Evolutionary conservation across 768 basidiomycete species (phyloP).

Genomic region (Peribolospora kevripleyi): DNA sequence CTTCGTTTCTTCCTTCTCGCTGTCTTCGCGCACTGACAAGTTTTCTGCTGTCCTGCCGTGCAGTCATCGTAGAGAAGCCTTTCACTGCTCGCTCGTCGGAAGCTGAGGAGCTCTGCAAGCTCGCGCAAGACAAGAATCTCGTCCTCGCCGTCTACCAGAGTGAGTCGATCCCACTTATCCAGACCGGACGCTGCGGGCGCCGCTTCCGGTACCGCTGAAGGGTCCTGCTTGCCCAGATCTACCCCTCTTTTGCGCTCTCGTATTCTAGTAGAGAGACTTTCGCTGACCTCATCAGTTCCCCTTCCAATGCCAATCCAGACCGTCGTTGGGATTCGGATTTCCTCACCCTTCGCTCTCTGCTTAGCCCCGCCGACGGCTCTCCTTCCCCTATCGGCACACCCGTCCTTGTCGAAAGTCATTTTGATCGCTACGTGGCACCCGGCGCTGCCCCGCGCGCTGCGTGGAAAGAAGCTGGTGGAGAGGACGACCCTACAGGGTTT

Average conservation of each 20-base stretch:
- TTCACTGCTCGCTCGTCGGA: constrained; percentile 36
- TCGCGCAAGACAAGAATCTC: constrained; percentile 36
- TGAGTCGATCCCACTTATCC: constrained; percentile 1
- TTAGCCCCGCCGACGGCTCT: too few relatives aligned
- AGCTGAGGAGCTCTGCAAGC: constrained; percentile 33
- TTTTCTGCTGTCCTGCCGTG: constrained; percentile 11
- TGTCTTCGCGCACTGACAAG: background rate
- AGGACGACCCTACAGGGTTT: too few relatives aligned
- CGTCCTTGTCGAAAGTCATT: too few relatives aligned
- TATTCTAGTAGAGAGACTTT: background rate
- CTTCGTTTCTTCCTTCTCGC: background rate
- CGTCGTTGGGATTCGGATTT: constrained; percentile 60
- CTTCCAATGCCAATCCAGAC: constrained; percentile 18
- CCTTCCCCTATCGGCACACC: too few relatives aligned
- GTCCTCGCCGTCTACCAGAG: constrained; percentile 26
- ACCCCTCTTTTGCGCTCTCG: too few relatives aligned
- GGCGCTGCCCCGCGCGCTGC: too few relatives aligned
- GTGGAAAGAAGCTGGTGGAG: too few relatives aligned
- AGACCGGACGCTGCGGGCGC: background rate
- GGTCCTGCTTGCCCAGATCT: too few relatives aligned
- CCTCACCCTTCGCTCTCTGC: constrained; percentile 26
- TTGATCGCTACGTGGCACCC: too few relatives aligned
- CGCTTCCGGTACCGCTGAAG: background rate
- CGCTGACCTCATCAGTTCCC: background rate
- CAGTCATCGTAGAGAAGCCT: constrained; percentile 56